Conservation (phyloP, 106 monocot species). For the Acorus calamus region DNA sequence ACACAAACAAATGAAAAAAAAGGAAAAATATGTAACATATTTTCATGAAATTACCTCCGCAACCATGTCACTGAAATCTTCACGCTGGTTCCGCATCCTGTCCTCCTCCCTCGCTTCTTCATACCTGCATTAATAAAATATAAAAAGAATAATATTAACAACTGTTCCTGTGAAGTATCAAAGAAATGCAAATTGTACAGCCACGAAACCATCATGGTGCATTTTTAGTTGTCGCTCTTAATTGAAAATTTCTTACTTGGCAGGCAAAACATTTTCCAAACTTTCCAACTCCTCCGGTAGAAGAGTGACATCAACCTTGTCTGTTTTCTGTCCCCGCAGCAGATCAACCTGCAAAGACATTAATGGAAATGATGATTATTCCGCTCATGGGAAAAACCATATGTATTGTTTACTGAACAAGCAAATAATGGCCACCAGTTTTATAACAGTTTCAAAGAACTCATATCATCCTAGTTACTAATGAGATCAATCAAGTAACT, state of each 20-base stretch:
- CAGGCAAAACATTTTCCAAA: conserved; percentile 90
- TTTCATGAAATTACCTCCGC: conserved; percentile 60
- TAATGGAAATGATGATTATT: no score
- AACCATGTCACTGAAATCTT: conserved; percentile 99
- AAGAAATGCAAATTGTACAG: background rate
- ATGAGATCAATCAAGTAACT: background rate
- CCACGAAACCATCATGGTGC: no score
- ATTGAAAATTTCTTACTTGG: conserved; percentile 52
- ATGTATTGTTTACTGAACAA: background rate
- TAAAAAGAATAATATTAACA: background rate
- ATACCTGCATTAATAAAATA: conserved; percentile 38
- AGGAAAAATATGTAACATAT: background rate
- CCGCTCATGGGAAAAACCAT: background rate
- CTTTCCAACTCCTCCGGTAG: conserved; percentile 90
- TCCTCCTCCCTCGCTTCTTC: conserved; percentile 97
- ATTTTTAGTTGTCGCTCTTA: background rate
- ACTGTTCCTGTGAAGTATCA: background rate
- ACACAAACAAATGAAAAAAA: background rate
- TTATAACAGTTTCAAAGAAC: background rate
- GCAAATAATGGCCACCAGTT: background rate
- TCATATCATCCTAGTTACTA: no score
- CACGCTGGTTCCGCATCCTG: conserved; percentile 91
- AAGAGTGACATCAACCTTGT: conserved; percentile 97
- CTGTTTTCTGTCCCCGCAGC: conserved; percentile 80
- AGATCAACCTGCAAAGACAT: conserved; percentile 65